phyloP scores from a whole-genome alignment of 2,329 filamentous ascomycete genomes.

The Trichoderma gracile region DNA sequence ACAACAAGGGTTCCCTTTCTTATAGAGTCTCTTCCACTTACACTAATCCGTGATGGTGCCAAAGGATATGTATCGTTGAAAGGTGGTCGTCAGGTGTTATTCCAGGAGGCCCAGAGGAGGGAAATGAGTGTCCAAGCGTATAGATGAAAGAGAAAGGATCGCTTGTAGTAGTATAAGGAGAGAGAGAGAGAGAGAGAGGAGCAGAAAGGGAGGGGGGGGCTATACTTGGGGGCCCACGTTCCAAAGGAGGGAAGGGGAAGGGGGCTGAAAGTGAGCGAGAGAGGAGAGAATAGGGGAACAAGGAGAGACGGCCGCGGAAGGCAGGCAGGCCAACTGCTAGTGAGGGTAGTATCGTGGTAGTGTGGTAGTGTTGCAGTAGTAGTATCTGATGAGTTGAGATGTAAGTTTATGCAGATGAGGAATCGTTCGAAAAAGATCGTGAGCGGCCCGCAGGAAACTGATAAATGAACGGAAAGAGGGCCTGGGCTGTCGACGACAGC shows the following conservation, averaged over 20 bases:
- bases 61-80: background rate
- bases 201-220: background rate
- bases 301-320: conserved; percentile 14
- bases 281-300: background rate
- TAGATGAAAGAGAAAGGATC: conserved; percentile 3
- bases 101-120: conserved; percentile 5
- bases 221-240: conserved; percentile 7
- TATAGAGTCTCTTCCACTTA: conserved; percentile 22
- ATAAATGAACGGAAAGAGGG: conserved; percentile 23
- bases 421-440: conserved; percentile 22
- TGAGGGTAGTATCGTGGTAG: background rate
- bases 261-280: background rate
- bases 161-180: background rate
- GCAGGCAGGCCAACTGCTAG: conserved; percentile 20
- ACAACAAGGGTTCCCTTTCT: conserved; percentile 18
- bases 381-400: conserved; percentile 9
- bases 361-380: background rate
- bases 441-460: conserved; percentile 11
- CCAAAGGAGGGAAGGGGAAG: background rate
- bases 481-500: conserved; percentile 17
- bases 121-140: conserved; percentile 1
- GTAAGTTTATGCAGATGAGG: conserved; percentile 17
- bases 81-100: background rate
- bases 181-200: background rate
- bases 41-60: conserved; percentile 23